A percentile compares a stretch with the other conserved stretches of the same genome.
phyloP scores from a whole-genome alignment of 2,329 filamentous ascomycete genomes.

The Trichoderma sp. region DNA sequence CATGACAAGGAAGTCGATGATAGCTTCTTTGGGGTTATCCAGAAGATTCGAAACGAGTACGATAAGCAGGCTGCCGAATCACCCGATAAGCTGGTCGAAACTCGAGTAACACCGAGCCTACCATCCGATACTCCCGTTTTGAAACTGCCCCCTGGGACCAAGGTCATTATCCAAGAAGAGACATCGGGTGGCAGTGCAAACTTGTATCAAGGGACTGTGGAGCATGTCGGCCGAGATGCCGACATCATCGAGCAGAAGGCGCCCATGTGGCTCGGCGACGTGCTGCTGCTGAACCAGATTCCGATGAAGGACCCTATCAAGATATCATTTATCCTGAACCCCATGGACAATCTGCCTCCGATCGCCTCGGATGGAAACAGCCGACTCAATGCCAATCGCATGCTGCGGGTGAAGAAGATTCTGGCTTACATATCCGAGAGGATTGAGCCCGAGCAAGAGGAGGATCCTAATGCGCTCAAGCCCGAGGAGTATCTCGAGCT shows the following conservation, averaged over 20 bases:
- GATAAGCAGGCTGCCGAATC: constrained; percentile 64
- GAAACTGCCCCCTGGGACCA: constrained; percentile 67
- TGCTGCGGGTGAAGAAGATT: constrained; percentile 95
- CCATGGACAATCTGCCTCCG: constrained; percentile 71
- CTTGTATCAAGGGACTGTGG: constrained; percentile 87
- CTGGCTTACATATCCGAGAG: constrained; percentile 88
- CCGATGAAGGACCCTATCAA: constrained; percentile 91
- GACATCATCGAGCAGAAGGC: constrained; percentile 83
- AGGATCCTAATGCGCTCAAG: constrained; percentile 63
- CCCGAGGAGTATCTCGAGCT: constrained; percentile 94
- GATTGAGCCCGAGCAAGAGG: constrained; percentile 71
- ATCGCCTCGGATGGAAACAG: constrained; percentile 82
- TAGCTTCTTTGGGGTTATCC: constrained; percentile 70
- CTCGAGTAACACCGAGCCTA: constrained; percentile 67
- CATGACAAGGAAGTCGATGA: constrained; percentile 76
- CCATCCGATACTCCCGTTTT: constrained; percentile 75
- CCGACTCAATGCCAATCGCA: constrained; percentile 91
- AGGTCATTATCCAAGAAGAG: constrained; percentile 70
- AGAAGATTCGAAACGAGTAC: constrained; percentile 72
- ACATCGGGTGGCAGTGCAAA: constrained; percentile 72
- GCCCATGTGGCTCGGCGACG: constrained; percentile 89
- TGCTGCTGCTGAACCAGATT: constrained; percentile 79
- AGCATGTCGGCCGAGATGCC: constrained; percentile 71
- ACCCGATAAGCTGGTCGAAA: constrained; percentile 58
- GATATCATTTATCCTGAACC: constrained; percentile 89